phyloP scores from a whole-genome alignment of 495 filamentous ascomycete species.

The Massariosphaeria phaeospora region DNA sequence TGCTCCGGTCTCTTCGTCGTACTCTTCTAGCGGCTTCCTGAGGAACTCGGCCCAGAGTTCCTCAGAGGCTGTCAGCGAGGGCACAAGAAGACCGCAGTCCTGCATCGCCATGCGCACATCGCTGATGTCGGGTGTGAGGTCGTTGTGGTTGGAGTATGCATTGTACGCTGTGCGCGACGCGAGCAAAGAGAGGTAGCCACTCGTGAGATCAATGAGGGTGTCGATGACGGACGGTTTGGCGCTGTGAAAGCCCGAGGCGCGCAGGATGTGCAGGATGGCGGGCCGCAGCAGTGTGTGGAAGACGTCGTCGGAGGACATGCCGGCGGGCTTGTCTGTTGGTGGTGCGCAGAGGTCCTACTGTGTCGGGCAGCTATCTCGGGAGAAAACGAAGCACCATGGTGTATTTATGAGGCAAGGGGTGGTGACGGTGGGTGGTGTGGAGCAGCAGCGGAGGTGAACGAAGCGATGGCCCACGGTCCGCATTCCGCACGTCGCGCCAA shows the following conservation, averaged over 20 bases:
- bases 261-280: constrained; percentile 76
- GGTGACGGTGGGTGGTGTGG: no score
- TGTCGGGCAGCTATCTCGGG: constrained; percentile 1
- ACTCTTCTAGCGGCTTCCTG: constrained; percentile 36
- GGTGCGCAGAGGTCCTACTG: constrained; percentile 18
- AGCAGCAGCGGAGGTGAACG: no score
- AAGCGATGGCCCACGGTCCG: no score
- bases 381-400: constrained; percentile 11
- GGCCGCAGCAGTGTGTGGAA: constrained; percentile 76
- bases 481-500: no score
- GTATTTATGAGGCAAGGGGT: not conserved
- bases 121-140: constrained; percentile 53
- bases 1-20: constrained; percentile 25
- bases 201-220: constrained; percentile 67
- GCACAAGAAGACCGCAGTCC: constrained; percentile 64
- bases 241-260: constrained; percentile 76
- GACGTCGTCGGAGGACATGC: constrained; percentile 42
- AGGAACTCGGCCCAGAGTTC: constrained; percentile 49
- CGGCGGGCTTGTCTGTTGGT: constrained; percentile 1
- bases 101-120: constrained; percentile 80
- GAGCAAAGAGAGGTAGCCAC: constrained; percentile 67
- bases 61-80: constrained; percentile 55
- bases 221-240: constrained; percentile 73
- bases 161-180: constrained; percentile 58
- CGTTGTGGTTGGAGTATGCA: constrained; percentile 50